Evolutionary conservation across 2,329 filamentous ascomycete genomes (phyloP), one percentile per base, ranked within the genome.

Genomic region (Emergomyces pasteurianus): DNA sequence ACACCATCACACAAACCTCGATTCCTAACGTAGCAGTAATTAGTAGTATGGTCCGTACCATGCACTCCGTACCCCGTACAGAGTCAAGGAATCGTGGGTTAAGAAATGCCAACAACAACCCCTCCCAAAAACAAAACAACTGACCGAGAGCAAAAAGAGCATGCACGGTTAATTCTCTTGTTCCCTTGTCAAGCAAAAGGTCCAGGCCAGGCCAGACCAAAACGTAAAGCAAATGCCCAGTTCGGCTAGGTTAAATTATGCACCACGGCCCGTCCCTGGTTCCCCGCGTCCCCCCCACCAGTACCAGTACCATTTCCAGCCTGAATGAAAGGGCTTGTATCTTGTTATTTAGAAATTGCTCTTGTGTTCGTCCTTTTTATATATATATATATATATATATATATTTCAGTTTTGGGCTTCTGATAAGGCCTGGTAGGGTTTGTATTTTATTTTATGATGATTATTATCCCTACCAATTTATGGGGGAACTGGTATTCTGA

Each of bases 251-350:
- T 57, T 43, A 38, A 43, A 28, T 28, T 46, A 31, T 57, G 54
- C 54, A 57, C 54, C 54, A 43, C 54, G 54, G 54, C 54, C 54
- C 54, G 54, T 57, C 38, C 54, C 54, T 31, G 28, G 28, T 31
- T 16, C 50, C 31, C 50, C 31, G 26, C 31, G 50, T 38, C n/a
- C 50, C 50, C 28, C 23, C 14, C 18, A 6, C 23, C 28, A 26
- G 2, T 8, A 16, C 26, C 49, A 53, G 14, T 31, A 16, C 49
- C 26, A 31, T 3, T 46, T 10, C 10, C 12, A n/a, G n/a, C 42
- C n/a, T n/a, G n/a, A n/a, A n/a, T n/a, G n/a, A n/a, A n/a, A n/a
- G n/a, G n/a, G 6, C 50, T 36, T 31, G 31, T 18, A 36, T 53
- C 23, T 38, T 54, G n/a, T 38, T 54, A 21, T 26, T 21, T 38